Conservation (phyloP, 805 yeast genomes). For the Lachancea thermotolerans region DNA sequence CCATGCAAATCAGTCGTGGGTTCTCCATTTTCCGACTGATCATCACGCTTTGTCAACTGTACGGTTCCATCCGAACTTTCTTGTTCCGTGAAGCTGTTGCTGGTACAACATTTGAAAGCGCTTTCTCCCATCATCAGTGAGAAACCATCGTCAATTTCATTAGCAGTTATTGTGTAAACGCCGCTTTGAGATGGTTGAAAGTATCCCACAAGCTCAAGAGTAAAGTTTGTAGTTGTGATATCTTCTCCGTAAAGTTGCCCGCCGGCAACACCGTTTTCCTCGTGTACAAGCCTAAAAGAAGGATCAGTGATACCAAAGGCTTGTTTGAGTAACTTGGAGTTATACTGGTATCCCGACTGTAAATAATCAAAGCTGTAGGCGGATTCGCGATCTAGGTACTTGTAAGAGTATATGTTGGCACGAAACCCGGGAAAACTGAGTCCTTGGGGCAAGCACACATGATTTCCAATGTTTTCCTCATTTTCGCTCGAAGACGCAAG, state of each 20-base stretch:
- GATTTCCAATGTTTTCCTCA: too few species aligned
- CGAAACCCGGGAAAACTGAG: too few species aligned
- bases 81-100: too few species aligned
- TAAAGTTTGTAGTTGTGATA: conserved; percentile 17
- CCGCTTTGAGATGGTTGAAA: conserved; percentile 28
- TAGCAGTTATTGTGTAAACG: conserved; percentile 21
- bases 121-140: conserved; percentile 22
- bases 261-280: not conserved
- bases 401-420: not conserved
- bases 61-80: too few species aligned
- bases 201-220: conserved; percentile 25
- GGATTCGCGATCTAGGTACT: not conserved
- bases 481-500: too few species aligned
- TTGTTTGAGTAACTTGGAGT: not conserved
- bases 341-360: not conserved
- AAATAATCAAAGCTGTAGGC: not conserved
- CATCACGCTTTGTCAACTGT: too few species aligned
- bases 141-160: conserved; percentile 29
- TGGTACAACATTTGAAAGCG: conserved; percentile 34
- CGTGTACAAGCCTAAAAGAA: not conserved
- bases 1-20: too few species aligned
- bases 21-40: not conserved
- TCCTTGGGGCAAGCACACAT: too few species aligned
- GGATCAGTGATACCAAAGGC: not conserved
- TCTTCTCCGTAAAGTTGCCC: conserved; percentile 14